Evolutionary conservation across 768 basidiomycete genomes (phyloP).

Genomic region (Podaxis carcinomalis): DNA sequence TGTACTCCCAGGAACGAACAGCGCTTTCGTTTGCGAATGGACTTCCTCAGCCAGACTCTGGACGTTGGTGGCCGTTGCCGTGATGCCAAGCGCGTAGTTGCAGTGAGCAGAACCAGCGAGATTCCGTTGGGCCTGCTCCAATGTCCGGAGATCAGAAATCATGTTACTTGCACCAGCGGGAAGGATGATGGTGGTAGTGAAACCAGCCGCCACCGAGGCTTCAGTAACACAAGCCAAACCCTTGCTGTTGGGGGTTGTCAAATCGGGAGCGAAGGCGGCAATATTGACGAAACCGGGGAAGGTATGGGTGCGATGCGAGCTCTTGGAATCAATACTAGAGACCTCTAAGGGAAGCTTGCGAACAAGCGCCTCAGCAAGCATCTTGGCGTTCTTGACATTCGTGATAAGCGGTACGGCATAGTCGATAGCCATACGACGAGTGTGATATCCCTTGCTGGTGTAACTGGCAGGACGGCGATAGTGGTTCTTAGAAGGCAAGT

Average conservation of each 20-base stretch:
- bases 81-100: constrained; percentile 82
- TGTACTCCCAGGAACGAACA: constrained; percentile 75
- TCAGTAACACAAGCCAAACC: constrained; percentile 69
- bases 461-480: constrained; percentile 97
- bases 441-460: constrained; percentile 93
- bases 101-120: constrained; percentile 67
- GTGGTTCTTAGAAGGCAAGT: constrained; percentile 95
- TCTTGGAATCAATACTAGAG: constrained; percentile 89
- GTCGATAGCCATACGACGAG: constrained; percentile 98
- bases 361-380: constrained; percentile 89
- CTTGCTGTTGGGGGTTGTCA: constrained; percentile 47
- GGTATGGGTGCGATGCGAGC: constrained; percentile 82
- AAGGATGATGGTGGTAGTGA: constrained; percentile 79
- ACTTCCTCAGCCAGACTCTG: constrained; percentile 67
- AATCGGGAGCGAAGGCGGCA: constrained; percentile 76
- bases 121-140: constrained; percentile 68
- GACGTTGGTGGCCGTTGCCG: constrained; percentile 68
- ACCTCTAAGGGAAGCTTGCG: constrained; percentile 90
- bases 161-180: constrained; percentile 60
- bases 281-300: constrained; percentile 94
- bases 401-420: constrained; percentile 97
- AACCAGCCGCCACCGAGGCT: constrained; percentile 85
- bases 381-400: constrained; percentile 97
- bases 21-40: constrained; percentile 73
- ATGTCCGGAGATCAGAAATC: constrained; percentile 63